Evolutionary conservation across 441 rosid genomes (phyloP), one percentile per base, ranked within the genome.

Genomic region (Biscutella laevigata): DNA sequence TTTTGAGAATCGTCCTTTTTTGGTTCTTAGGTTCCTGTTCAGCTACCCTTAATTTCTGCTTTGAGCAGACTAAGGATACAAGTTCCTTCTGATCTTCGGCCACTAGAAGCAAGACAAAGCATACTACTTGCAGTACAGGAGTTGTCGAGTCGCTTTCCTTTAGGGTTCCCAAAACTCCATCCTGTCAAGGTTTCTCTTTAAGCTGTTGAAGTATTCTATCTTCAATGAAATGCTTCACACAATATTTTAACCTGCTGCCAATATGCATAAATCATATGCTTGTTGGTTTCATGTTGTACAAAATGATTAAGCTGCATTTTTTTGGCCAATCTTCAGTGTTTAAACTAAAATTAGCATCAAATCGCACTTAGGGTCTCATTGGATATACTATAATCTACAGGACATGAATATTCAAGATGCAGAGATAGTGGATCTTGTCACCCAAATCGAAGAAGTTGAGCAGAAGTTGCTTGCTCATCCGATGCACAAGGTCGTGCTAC

Each of bases 111-210:
- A 68, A 88, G 99, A 70, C 95, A 92, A 66, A 88, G 88, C 64
- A 79, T 92, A 61, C 77, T 88, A 28, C 82, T 92, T 46, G 96
- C 97, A 22, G 68, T 92, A 41, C 82, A 88, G 78, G 94, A 86
- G 77, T 65, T 92, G 50, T 76, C 81, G 45, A 70, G 71, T 67
- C 83, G 88, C 70, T 88, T 92, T 74, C 89, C 94, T 38, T 73
- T 78, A 62, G 99, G 94, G 70, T 84, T 86, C 63, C 99, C 97
- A 52, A 92, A 84, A 75, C 97, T 92, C 57, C 84, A 92, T 79
- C 99, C 95, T 71, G 95, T 91, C 32, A 88, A 79, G 96, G 60
- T 66, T 30, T 51, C 51, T 37, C 16, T 58, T 4, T 50, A 49
- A 41, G 12, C 53, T 55, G 4, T 32, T 17, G 6, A 10, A 22